Conservation (phyloP, 139 green algal genomes). For the Diplosphaera chodatii region DNA sequence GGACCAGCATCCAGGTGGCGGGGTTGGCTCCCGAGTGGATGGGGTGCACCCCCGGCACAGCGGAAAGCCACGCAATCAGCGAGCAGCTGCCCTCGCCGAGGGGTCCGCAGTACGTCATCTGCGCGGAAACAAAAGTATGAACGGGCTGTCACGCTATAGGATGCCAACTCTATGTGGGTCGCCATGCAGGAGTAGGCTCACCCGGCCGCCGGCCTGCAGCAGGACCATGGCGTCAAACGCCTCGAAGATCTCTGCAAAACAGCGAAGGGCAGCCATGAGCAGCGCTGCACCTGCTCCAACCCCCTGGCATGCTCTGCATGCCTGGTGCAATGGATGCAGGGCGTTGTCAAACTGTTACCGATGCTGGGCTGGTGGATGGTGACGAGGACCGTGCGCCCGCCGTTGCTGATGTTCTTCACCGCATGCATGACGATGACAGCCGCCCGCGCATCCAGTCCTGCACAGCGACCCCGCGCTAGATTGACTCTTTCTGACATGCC, state of each 20-base stretch:
- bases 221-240: constrained; percentile 71
- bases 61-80: constrained; percentile 63
- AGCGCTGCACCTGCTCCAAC: too few species aligned
- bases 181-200: too few species aligned
- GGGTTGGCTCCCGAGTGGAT: constrained; percentile 40
- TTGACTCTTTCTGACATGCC: too few species aligned
- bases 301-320: too few species aligned
- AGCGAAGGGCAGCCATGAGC: too few species aligned
- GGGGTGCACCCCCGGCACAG: constrained; percentile 30
- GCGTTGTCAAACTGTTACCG: too few species aligned
- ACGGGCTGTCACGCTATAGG: too few species aligned
- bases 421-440: constrained; percentile 69
- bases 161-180: too few species aligned
- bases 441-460: constrained; percentile 64
- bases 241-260: constrained; percentile 42
- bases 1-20: constrained; percentile 37
- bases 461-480: too few species aligned
- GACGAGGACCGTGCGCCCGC: constrained; percentile 70
- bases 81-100: constrained; percentile 50
- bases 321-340: too few species aligned
- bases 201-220: constrained; percentile 56
- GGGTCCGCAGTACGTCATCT: constrained; percentile 75
- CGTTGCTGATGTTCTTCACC: constrained; percentile 55
- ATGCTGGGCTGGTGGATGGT: constrained; percentile 90
- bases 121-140: too few species aligned